These are phyloP conservation scores for Ceratobasidium sp. DNA, from an alignment of 1,284 basidiomycete species.

Conservation along the genomic window DNA sequence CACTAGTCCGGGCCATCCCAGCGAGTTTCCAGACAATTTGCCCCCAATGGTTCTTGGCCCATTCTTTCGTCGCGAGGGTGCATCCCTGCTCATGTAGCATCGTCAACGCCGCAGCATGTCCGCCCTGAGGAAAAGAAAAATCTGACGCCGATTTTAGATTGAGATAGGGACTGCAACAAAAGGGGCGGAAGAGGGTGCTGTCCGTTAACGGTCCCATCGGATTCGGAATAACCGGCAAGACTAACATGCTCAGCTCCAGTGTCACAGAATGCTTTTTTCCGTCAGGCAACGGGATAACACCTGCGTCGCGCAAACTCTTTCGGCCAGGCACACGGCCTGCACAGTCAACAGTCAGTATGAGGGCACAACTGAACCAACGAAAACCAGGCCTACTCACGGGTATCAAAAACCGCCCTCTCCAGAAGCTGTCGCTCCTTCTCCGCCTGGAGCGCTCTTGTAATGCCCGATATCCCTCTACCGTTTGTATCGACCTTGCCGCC, in stretches of 20 bases:
- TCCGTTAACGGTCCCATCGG: background rate
- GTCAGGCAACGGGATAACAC: background rate
- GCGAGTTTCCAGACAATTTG: constrained; percentile 96
- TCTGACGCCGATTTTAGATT: constrained; percentile 37
- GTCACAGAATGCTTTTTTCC: background rate
- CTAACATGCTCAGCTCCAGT: constrained; percentile 19
- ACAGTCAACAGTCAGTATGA: background rate
- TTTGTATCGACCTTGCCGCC: too few relatives aligned
- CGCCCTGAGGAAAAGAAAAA: constrained; percentile 55
- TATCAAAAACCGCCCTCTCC: constrained; percentile 34
- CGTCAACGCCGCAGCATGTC: constrained; percentile 65
- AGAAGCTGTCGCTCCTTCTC: constrained; percentile 20
- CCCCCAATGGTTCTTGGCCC: constrained; percentile 94
- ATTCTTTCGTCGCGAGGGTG: constrained; percentile 72
- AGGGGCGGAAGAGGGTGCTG: constrained; percentile 11
- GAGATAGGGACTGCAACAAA: constrained; percentile 43
- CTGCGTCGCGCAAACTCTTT: constrained; percentile 30
- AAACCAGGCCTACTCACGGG: constrained; percentile 5
- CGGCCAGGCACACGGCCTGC: constrained; percentile 14
- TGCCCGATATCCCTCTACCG: constrained; percentile 59
- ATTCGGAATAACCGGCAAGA: background rate
- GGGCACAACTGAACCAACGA: too few relatives aligned
- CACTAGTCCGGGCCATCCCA: constrained; percentile 80
- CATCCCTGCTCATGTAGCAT: constrained; percentile 69
- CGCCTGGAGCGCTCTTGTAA: constrained; percentile 27